phyloP scores from a whole-genome alignment of 148 eudicot species.

The Camellia lanceoleosa region DNA sequence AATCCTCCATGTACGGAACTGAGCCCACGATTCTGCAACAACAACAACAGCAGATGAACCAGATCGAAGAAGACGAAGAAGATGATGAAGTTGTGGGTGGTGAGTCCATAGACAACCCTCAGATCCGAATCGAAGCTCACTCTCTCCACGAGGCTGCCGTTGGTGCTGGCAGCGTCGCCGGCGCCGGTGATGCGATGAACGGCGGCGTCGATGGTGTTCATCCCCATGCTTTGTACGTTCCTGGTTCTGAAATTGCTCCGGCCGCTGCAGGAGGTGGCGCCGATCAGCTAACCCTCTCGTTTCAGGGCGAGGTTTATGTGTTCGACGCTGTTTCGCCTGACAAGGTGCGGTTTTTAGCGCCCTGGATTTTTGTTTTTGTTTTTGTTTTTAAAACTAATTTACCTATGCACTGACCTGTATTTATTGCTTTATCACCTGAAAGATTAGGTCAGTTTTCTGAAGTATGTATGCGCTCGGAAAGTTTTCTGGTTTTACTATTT shows the following conservation, averaged over 20 bases:
- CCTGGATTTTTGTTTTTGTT: no score
- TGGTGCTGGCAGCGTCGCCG: constrained; percentile 9
- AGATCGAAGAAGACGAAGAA: constrained; percentile 29
- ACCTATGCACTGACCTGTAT: constrained; percentile 49
- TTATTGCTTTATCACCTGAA: constrained; percentile 33
- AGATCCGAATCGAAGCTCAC: constrained; percentile 29
- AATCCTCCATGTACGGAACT: constrained; percentile 10
- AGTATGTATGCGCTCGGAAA: constrained; percentile 5
- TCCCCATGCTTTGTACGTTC: constrained; percentile 21
- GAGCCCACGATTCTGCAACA: constrained; percentile 22
- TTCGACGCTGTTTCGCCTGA: constrained; percentile 63
- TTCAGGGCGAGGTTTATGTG: constrained; percentile 64
- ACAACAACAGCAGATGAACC: constrained; percentile 14
- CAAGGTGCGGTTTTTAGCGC: constrained; percentile 31
- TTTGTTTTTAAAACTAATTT: not conserved
- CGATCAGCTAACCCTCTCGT: constrained; percentile 68
- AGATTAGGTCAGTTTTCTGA: not conserved
- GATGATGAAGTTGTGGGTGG: constrained; percentile 35
- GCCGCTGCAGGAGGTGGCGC: constrained; percentile 30
- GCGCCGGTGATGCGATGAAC: not conserved
- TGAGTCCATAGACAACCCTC: constrained; percentile 49
- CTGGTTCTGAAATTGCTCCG: constrained; percentile 23
- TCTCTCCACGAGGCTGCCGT: constrained; percentile 26
- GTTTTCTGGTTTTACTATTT: not conserved
- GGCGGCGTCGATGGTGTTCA: constrained; percentile 19